A percentile compares a stretch with the other conserved stretches of the same genome.
Conservation (phyloP, 129 eudicot genomes). For the Sambucus nigra region DNA sequence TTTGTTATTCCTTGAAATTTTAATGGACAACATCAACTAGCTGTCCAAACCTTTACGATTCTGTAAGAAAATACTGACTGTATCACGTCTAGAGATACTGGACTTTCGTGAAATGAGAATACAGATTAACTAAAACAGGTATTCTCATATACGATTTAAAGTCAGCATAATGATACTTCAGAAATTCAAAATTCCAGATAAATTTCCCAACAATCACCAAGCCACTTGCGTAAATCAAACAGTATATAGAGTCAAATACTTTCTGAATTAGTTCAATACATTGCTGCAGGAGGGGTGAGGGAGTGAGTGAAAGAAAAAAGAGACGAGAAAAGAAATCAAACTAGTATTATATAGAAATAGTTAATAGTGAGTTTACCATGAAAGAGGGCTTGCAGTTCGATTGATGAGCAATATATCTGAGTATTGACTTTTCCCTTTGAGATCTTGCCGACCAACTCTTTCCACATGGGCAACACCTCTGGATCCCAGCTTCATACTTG, state of each 20-base stretch:
- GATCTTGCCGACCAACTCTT: conserved; percentile 53
- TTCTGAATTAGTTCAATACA: not conserved
- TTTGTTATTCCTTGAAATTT: too few species aligned
- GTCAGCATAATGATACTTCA: too few species aligned
- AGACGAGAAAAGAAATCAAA: not conserved
- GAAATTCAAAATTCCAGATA: too few species aligned
- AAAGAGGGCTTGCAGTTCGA: conserved; percentile 87
- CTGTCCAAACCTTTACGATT: too few species aligned
- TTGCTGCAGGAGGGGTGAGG: not conserved
- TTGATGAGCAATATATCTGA: conserved; percentile 75
- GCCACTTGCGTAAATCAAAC: too few species aligned
- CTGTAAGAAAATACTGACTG: too few species aligned
- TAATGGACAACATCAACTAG: too few species aligned
- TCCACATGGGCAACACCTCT: conserved; percentile 81
- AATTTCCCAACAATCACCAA: too few species aligned
- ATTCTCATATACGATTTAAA: too few species aligned
- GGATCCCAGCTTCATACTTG: conserved; percentile 80
- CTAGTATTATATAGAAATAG: conserved; percentile 1
- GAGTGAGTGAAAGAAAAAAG: not conserved
- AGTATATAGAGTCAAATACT: not conserved
- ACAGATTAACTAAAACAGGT: too few species aligned
- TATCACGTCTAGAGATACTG: too few species aligned
- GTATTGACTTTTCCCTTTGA: conserved; percentile 37
- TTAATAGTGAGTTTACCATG: conserved; percentile 48
- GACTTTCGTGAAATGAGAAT: too few species aligned